A percentile compares a stretch with the other conserved stretches of the same genome.
These are phyloP conservation scores for Alternaria alternata DNA, from an alignment of 2,329 filamentous ascomycete species.

Conservation along the genomic window DNA sequence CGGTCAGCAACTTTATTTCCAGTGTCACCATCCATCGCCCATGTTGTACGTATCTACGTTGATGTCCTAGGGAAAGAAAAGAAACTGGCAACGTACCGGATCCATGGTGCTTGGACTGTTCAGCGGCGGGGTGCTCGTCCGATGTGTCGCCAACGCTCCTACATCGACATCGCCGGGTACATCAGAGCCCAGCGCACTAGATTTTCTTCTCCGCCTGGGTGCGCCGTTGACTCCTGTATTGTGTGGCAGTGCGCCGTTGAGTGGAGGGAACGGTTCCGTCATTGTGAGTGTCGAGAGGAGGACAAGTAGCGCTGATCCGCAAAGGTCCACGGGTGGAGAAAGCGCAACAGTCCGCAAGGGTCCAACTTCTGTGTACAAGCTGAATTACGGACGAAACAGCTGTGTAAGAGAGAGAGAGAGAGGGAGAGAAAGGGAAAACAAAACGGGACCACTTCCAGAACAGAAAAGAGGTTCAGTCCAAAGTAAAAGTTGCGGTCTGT, in stretches of 20 bases:
- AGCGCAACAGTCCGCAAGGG: no score
- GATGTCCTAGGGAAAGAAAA: no score
- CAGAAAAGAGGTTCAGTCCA: no score
- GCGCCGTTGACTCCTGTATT: conserved; percentile 25
- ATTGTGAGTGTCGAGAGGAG: conserved; percentile 10
- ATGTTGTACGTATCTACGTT: no score
- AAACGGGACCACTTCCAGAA: no score
- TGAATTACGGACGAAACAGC: no score
- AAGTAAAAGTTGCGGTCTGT: background rate
- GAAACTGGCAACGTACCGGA: conserved; percentile 25
- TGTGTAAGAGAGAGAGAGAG: no score
- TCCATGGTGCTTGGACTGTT: conserved; percentile 23
- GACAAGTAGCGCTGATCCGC: background rate
- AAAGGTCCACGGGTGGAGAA: background rate
- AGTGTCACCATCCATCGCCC: background rate
- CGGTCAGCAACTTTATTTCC: background rate
- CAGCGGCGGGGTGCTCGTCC: conserved; percentile 30
- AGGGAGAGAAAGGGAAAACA: no score
- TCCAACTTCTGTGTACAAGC: no score
- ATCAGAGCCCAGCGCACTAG: conserved; percentile 60
- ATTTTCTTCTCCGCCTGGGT: conserved; percentile 51
- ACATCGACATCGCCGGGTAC: conserved; percentile 62
- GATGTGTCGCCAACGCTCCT: conserved; percentile 59
- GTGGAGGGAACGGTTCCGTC: conserved; percentile 47
- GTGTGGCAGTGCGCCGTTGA: conserved; percentile 31